These are phyloP conservation scores for Gyromitra esculenta DNA, from an alignment of 2,329 filamentous ascomycete genomes.

Conservation along the genomic window DNA sequence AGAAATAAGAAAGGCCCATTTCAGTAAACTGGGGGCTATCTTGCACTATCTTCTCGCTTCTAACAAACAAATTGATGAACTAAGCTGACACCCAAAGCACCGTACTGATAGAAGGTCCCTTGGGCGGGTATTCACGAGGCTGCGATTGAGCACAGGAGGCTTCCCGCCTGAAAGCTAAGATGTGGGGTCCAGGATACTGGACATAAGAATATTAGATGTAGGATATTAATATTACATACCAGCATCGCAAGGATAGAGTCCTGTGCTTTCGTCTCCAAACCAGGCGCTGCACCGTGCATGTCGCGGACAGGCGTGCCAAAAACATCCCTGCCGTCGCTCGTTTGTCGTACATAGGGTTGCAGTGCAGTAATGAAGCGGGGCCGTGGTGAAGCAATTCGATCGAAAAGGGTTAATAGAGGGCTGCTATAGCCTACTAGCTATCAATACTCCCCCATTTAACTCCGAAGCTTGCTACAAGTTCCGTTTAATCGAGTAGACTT, in stretches of 20 bases:
- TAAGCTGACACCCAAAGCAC: constrained; percentile 6
- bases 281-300: constrained; percentile 47
- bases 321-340: constrained; percentile 46
- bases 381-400: constrained; percentile 11
- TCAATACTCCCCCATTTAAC: neutral
- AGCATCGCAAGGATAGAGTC: constrained; percentile 30
- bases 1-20: neutral
- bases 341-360: constrained; percentile 25
- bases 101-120: constrained; percentile 8
- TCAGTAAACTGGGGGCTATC: constrained; percentile 16
- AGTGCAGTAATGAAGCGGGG: constrained; percentile 18
- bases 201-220: constrained; percentile 7
- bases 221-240: constrained; percentile 26
- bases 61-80: neutral
- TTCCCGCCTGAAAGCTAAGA: constrained; percentile 12
- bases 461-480: neutral
- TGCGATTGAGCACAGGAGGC: constrained; percentile 19
- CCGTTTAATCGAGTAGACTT: neutral
- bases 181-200: constrained; percentile 12
- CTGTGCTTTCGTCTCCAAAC: constrained; percentile 44
- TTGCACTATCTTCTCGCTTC: neutral
- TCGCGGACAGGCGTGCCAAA: constrained; percentile 37
- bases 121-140: constrained; percentile 25
- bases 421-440: neutral
- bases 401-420: neutral